Evolutionary conservation across 2,329 filamentous ascomycete species (phyloP), one percentile per base, ranked within the genome.

Genomic region (Ascochyta viciae-villosae): DNA sequence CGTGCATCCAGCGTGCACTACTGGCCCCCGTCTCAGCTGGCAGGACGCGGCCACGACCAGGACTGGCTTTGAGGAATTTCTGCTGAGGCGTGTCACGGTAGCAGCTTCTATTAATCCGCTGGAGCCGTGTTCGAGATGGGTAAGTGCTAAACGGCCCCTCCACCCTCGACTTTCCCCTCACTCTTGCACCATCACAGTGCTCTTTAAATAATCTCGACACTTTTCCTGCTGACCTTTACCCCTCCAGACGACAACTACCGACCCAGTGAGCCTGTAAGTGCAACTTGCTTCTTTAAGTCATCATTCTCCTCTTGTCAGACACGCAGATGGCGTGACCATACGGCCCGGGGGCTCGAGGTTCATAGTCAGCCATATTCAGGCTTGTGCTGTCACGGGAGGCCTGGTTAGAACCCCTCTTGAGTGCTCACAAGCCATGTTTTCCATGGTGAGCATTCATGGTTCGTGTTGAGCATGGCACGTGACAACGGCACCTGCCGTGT

Each of bases 11-110:
- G 62, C 64, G 65, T 65, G 64, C 65, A 66, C 63, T 63, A 64
- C 64, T 65, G 64, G 67, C 63, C 62, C 61, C 64, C 46, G 45
- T 50, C 46, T 71, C 66, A 74, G 71, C 71, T 56, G 37, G 47
- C 53, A 56, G 26, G 53, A 56, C 53, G 42, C 72, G 65, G 62
- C 61, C 65, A 65, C 62, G 52, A 62, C 50, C 38, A 54, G 54
- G 54, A 58, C 58, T 62, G 59, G 65, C 58, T 53, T 63, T 57
- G 61, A 54, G 66, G 61, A 70, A 64, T 60, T 45, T 57, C 44
- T 53, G 55, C 50, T 58, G 54, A 58, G 54, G 45, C 50, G 60
- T 66, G 63, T 63, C 58, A 66, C 64, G 53, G 61, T 65, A 58
- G 59, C 63, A 57, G 60, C 63, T 60, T 65, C 64, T 64, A 60